Conservation (phyloP, 768 basidiomycete species). For the Hericium rajendrae region DNA sequence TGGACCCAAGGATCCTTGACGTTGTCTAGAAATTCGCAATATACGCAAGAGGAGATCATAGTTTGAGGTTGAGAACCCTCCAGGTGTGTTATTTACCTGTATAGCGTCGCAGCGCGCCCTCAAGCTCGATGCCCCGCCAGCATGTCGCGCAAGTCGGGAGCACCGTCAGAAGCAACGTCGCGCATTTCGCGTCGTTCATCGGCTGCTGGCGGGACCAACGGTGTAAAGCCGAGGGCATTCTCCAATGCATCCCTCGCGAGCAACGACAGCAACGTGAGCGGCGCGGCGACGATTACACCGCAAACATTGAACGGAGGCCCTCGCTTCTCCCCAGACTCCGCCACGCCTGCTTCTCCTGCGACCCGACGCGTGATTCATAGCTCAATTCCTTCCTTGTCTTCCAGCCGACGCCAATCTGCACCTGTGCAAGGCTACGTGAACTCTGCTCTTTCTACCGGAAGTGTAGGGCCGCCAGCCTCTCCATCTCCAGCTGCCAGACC, state of each 20-base stretch:
- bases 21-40: no score
- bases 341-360: constrained; percentile 35
- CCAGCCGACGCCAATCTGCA: constrained; percentile 16
- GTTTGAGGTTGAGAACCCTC: not conserved
- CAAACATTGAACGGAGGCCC: constrained; percentile 14
- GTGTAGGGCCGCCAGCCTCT: constrained; percentile 3
- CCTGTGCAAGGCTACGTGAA: constrained; percentile 13
- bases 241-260: constrained; percentile 41
- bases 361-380: constrained; percentile 13
- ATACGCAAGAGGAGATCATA: not conserved
- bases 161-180: constrained; percentile 46
- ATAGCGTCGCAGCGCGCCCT: not conserved
- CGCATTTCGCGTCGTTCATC: constrained; percentile 43
- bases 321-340: constrained; percentile 18
- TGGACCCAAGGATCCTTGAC: no score
- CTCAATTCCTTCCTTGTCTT: constrained; percentile 16
- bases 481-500: constrained; percentile 12
- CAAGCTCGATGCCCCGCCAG: not conserved
- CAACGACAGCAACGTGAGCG: constrained; percentile 30
- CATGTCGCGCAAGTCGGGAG: constrained; percentile 9
- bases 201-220: constrained; percentile 24
- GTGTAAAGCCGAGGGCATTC: constrained; percentile 42
- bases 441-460: not conserved
- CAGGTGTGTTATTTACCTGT: not conserved
- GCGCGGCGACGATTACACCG: constrained; percentile 38